A percentile compares a stretch with the other conserved stretches of the same genome.
Conservation (phyloP, 202 grass and related monocot species). For the Hordeum pubiflorum region DNA sequence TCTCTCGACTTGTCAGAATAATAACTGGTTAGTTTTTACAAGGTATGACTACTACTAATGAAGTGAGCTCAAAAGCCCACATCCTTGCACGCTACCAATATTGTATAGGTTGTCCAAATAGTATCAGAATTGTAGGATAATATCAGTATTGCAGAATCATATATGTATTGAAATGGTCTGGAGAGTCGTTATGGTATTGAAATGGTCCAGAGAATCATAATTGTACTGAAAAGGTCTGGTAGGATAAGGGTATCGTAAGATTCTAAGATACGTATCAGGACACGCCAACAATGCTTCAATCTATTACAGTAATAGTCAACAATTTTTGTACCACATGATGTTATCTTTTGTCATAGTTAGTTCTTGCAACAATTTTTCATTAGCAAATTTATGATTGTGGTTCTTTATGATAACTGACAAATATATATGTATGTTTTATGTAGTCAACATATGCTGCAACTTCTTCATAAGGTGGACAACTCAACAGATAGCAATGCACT, state of each 20-base stretch:
- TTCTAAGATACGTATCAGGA: neutral
- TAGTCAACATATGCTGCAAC: constrained; percentile 98
- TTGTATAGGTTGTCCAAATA: neutral
- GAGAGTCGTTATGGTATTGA: neutral
- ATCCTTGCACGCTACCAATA: neutral
- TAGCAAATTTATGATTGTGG: constrained; percentile 11
- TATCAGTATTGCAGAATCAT: neutral
- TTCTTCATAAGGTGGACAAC: constrained; percentile 95
- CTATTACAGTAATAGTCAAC: constrained; percentile 3
- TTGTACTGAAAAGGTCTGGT: neutral
- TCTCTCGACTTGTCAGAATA: neutral
- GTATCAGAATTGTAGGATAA: neutral
- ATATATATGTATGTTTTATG: constrained; percentile 32
- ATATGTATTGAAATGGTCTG: neutral
- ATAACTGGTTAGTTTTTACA: constrained; percentile 3
- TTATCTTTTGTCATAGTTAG: constrained; percentile 17
- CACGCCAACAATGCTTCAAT: neutral
- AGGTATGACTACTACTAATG: neutral
- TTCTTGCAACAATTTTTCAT: constrained; percentile 3
- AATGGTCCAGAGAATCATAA: neutral
- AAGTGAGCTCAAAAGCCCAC: constrained; percentile 8
- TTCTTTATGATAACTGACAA: constrained; percentile 29
- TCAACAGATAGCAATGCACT: constrained; percentile 46
- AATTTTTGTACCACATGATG: neutral
- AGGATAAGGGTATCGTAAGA: neutral